These are phyloP conservation scores for Petrea volubilis DNA, from an alignment of 257 asterid species.

Conservation along the genomic window DNA sequence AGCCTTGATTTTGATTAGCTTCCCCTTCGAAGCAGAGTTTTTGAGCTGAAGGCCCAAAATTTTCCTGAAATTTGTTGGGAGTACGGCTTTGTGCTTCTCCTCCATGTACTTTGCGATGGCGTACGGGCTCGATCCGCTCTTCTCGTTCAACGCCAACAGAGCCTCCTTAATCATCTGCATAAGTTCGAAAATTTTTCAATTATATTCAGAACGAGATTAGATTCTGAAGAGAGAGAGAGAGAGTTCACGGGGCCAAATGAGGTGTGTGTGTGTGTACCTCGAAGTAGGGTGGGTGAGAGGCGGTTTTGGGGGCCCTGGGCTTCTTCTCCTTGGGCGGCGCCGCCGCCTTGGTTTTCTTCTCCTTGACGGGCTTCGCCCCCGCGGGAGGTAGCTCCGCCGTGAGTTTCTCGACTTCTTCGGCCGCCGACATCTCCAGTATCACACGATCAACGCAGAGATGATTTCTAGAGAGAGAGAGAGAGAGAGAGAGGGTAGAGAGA, in stretches of 20 bases:
- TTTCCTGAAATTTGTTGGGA: conserved; percentile 70
- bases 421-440: conserved; percentile 43
- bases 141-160: conserved; percentile 53
- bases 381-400: conserved; percentile 27
- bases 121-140: conserved; percentile 66
- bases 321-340: conserved; percentile 53
- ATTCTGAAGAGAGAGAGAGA: background rate
- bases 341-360: conserved; percentile 53
- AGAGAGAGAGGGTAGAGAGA: too few relatives aligned
- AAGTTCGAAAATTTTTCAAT: background rate
- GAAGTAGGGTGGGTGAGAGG: conserved; percentile 72
- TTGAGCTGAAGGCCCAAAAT: conserved; percentile 62
- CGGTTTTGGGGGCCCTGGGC: conserved; percentile 46
- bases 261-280: conserved; percentile 33
- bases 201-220: background rate
- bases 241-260: too few relatives aligned
- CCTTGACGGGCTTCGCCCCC: conserved; percentile 40
- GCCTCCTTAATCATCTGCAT: conserved; percentile 80
- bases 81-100: conserved; percentile 57
- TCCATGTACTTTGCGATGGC: conserved; percentile 78
- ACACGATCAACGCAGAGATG: background rate
- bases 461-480: background rate
- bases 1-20: conserved; percentile 67
- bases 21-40: conserved; percentile 61
- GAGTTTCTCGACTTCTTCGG: conserved; percentile 36